phyloP scores from a whole-genome alignment of 2,329 filamentous ascomycete species.

The Diaporthe sp. region DNA sequence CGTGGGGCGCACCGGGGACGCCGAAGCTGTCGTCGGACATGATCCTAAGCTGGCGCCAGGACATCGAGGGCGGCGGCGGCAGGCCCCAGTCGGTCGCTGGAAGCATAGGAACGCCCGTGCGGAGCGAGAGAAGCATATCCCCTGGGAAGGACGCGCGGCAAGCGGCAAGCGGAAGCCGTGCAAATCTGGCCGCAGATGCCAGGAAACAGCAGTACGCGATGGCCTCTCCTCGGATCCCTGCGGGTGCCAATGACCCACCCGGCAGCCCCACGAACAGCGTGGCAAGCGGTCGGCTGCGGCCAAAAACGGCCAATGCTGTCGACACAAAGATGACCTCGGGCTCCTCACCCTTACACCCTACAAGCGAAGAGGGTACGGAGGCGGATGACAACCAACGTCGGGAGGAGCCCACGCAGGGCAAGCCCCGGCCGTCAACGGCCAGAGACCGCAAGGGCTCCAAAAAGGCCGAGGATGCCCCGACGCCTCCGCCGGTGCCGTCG shows the following conservation, averaged over 20 bases:
- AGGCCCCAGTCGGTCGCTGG: constrained; percentile 54
- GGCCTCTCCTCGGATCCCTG: constrained; percentile 43
- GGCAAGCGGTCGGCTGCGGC: constrained; percentile 36
- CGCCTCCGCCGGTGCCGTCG: constrained; percentile 66
- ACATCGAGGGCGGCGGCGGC: constrained; percentile 60
- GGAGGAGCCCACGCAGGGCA: constrained; percentile 41
- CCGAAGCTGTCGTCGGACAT: constrained; percentile 71
- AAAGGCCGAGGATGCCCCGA: constrained; percentile 45
- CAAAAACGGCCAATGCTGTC: constrained; percentile 9
- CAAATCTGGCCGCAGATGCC: constrained; percentile 61
- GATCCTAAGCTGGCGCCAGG: constrained; percentile 90
- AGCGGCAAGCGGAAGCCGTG: constrained; percentile 53
- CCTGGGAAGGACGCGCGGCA: constrained; percentile 61
- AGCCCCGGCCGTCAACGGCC: constrained; percentile 22
- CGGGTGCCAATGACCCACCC: constrained; percentile 34
- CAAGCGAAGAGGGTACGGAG: background rate
- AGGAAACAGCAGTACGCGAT: constrained; percentile 60
- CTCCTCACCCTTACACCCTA: constrained; percentile 28
- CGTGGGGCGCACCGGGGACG: constrained; percentile 46
- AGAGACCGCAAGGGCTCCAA: constrained; percentile 41
- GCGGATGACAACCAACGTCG: constrained; percentile 40
- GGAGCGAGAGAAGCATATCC: constrained; percentile 70
- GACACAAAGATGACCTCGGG: constrained; percentile 3
- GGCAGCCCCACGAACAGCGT: constrained; percentile 42
- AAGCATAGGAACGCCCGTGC: constrained; percentile 53